Conservation (phyloP, 2,329 filamentous ascomycete species). For the Xylariales sp. region DNA sequence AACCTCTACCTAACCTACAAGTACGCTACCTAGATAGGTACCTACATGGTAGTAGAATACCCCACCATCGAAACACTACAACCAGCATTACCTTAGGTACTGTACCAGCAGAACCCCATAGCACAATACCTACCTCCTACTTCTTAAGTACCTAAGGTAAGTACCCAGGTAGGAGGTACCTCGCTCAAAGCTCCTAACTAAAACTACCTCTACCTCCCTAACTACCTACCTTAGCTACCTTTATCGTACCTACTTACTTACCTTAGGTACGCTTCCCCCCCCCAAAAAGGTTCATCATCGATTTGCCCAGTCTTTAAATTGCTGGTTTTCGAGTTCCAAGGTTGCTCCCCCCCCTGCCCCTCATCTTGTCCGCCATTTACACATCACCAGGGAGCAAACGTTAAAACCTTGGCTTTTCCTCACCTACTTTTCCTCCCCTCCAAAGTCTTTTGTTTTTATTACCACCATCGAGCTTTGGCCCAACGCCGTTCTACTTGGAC, state of each 20-base stretch:
- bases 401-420: constrained; percentile 41
- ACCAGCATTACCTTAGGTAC: constrained; percentile 13
- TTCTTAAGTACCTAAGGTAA: too few relatives aligned
- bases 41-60: not conserved
- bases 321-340: constrained; percentile 3
- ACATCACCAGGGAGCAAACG: constrained; percentile 38
- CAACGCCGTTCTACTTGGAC: constrained; percentile 2
- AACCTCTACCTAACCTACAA: constrained; percentile 17
- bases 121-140: not conserved
- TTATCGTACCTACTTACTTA: too few relatives aligned
- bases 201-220: too few relatives aligned
- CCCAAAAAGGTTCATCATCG: not conserved
- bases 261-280: too few relatives aligned
- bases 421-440: constrained; percentile 39
- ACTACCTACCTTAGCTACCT: too few relatives aligned
- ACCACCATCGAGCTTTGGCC: constrained; percentile 2
- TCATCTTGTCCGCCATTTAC: constrained; percentile 34
- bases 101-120: not conserved
- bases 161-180: too few relatives aligned
- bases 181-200: too few relatives aligned
- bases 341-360: constrained; percentile 23
- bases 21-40: constrained; percentile 12
- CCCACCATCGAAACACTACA: constrained; percentile 24
- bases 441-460: constrained; percentile 5
- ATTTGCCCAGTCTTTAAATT: constrained; percentile 17